Conservation (phyloP, 768 basidiomycete genomes). For the Phaeolepiota aurea region DNA sequence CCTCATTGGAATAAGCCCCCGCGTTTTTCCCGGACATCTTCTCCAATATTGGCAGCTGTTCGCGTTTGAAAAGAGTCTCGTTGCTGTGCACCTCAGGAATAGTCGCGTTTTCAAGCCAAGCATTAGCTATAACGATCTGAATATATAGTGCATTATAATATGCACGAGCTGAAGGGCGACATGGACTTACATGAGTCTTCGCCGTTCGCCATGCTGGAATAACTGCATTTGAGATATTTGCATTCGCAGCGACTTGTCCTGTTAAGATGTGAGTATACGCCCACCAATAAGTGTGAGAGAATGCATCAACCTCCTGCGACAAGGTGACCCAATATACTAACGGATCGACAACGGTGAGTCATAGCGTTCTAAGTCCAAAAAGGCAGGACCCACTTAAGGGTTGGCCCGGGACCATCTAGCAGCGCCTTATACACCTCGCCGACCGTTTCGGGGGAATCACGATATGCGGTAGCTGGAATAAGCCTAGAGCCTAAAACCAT, state of each 20-base stretch:
- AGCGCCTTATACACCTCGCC: slow-evolving; percentile 13
- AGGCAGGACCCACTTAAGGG: slow-evolving; percentile 4
- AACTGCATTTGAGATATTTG: slow-evolving; percentile 20
- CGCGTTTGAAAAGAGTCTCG: slow-evolving; percentile 13
- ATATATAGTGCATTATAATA: not conserved
- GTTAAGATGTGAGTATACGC: not conserved
- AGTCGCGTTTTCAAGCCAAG: slow-evolving; percentile 10
- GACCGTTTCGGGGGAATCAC: slow-evolving; percentile 8
- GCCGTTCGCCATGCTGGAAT: slow-evolving; percentile 27
- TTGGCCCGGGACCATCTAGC: slow-evolving; percentile 10
- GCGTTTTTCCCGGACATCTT: slow-evolving; percentile 16
- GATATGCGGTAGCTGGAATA: slow-evolving; percentile 5
- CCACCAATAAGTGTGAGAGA: not conserved
- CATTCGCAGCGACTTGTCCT: slow-evolving; percentile 25
- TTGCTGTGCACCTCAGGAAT: slow-evolving; percentile 10
- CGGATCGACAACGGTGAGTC: not conserved
- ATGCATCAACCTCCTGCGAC: slow-evolving; percentile 12
- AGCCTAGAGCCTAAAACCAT: not conserved
- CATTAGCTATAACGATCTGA: slow-evolving; percentile 10
- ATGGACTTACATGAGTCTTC: slow-evolving; percentile 22
- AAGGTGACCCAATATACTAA: slow-evolving; percentile 11
- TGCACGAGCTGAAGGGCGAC: not conserved
- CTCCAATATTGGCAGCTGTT: slow-evolving; percentile 16
- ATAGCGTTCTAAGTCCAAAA: not conserved
- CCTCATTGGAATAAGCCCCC: slow-evolving; percentile 26